phyloP scores from a whole-genome alignment of 345 rosid species.

The Clarkia xantiana region DNA sequence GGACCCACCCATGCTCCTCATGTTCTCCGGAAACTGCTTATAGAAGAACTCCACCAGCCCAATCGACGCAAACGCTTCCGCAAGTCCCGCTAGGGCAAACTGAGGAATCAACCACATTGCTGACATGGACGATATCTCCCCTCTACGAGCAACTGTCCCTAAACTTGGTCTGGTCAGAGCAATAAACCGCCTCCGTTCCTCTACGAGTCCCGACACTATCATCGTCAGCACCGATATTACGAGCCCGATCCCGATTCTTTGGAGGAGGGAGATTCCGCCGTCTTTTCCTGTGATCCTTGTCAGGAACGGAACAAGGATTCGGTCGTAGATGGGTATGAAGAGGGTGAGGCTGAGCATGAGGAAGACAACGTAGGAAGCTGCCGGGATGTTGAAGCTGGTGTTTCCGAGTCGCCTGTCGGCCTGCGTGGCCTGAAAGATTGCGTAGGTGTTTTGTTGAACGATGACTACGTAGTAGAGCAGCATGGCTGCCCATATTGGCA shows the following conservation, averaged over 20 bases:
- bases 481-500: conserved; percentile 30
- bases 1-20: not conserved
- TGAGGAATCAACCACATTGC: too few species aligned
- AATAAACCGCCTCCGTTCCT: too few species aligned
- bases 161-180: too few species aligned
- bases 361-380: conserved; percentile 31
- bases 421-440: conserved; percentile 37
- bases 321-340: conserved; percentile 33
- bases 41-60: not conserved
- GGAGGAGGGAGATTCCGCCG: conserved; percentile 35
- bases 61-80: not conserved
- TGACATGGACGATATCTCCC: too few species aligned
- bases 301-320: conserved; percentile 23
- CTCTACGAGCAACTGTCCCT: too few species aligned
- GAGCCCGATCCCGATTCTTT: conserved; percentile 32
- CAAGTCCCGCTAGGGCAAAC: too few species aligned
- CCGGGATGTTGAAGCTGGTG: conserved; percentile 20
- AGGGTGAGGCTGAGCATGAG: conserved; percentile 26
- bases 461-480: conserved; percentile 16
- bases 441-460: conserved; percentile 31
- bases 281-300: conserved; percentile 23
- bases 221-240: conserved; percentile 14
- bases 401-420: conserved; percentile 22
- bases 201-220: conserved; percentile 17
- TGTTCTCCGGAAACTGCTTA: not conserved